Evolutionary conservation across 345 rosid genomes (phyloP).

Genomic region (Lumnitzera littorea): DNA sequence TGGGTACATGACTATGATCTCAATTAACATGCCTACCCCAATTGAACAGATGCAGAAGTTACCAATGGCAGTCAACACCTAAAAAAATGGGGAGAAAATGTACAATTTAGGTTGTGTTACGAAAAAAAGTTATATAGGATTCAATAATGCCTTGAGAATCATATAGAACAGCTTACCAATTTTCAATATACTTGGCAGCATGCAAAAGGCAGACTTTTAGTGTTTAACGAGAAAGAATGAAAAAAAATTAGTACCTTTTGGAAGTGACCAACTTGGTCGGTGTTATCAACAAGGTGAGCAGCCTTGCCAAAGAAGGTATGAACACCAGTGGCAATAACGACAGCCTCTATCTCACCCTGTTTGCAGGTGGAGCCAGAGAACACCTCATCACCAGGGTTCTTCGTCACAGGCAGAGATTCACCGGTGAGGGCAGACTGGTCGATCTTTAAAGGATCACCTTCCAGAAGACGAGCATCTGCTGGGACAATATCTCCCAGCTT

Average conservation of each 20-base stretch:
- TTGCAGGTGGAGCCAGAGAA: slow-evolving; percentile 52
- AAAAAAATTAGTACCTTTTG: slow-evolving; percentile 26
- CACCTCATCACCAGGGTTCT: slow-evolving; percentile 26
- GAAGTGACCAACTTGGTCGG: slow-evolving; percentile 44
- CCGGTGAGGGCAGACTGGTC: slow-evolving; percentile 48
- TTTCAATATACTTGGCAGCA: no score
- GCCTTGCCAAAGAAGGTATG: slow-evolving; percentile 55
- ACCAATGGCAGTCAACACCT: slow-evolving; percentile 35
- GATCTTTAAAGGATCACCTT: slow-evolving; percentile 44
- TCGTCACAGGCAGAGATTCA: slow-evolving; percentile 44
- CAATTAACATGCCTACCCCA: slow-evolving; percentile 33
- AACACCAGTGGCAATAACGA: slow-evolving; percentile 49
- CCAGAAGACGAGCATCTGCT: slow-evolving; percentile 42
- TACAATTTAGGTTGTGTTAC: background rate
- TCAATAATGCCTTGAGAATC: no score
- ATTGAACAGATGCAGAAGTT: slow-evolving; percentile 54
- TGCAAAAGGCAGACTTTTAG: no score
- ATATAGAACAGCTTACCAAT: no score
- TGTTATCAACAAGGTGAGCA: slow-evolving; percentile 48
- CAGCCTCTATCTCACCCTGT: slow-evolving; percentile 48
- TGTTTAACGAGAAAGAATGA: no score
- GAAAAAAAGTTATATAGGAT: background rate
- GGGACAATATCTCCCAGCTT: slow-evolving; percentile 44
- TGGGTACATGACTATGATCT: slow-evolving; percentile 36
- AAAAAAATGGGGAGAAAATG: background rate